Evolutionary conservation across 768 basidiomycete species (phyloP).

Genomic region (Pisolithus albus): DNA sequence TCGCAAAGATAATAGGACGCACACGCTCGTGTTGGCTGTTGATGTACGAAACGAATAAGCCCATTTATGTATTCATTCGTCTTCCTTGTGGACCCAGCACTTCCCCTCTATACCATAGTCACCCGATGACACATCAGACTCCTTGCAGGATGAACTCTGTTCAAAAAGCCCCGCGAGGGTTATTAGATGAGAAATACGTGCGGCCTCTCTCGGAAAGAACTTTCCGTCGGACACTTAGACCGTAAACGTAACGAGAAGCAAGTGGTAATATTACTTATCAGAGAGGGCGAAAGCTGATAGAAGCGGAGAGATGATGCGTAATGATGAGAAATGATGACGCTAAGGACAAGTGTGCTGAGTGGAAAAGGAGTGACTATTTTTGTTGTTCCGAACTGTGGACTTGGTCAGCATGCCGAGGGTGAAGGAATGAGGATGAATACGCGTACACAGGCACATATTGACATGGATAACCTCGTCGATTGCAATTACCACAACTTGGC

Average conservation of each 20-base stretch:
- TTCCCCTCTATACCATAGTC: not conserved
- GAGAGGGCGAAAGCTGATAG: slow-evolving; percentile 12
- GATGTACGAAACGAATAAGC: not conserved
- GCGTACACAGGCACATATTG: slow-evolving; percentile 62
- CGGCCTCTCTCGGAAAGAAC: slow-evolving; percentile 14
- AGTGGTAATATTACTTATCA: slow-evolving; percentile 9
- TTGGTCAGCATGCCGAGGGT: slow-evolving; percentile 8
- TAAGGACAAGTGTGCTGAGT: not conserved
- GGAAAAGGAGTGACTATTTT: slow-evolving; percentile 18
- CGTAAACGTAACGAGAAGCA: slow-evolving; percentile 3
- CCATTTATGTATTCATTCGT: not conserved
- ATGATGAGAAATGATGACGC: not conserved
- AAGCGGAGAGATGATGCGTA: slow-evolving; percentile 4
- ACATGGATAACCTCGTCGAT: slow-evolving; percentile 52
- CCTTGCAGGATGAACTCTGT: not conserved
- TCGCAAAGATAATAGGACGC: not conserved
- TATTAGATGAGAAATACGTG: not conserved
- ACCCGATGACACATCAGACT: not conserved
- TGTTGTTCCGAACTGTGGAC: slow-evolving; percentile 21
- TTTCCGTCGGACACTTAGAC: slow-evolving; percentile 10
- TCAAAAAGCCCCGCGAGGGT: not conserved
- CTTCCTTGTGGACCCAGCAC: not conserved
- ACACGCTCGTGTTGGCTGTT: not conserved
- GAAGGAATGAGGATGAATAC: not conserved
- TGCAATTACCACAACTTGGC: slow-evolving; percentile 62